phyloP scores from a whole-genome alignment of 2,329 filamentous ascomycete species.

The Diaporthe ampelina region DNA sequence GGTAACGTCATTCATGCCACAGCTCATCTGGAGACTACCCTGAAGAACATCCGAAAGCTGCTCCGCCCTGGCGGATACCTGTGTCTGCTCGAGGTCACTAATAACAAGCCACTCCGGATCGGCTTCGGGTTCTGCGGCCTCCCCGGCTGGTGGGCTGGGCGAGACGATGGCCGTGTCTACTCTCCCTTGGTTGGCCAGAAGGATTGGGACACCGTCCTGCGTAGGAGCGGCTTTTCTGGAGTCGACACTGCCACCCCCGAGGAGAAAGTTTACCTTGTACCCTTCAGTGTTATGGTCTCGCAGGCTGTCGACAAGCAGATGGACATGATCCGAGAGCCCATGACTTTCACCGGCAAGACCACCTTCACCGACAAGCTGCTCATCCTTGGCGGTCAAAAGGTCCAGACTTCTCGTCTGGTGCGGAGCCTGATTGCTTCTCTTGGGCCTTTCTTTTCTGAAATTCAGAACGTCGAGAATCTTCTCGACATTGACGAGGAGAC shows the following conservation, averaged over 20 bases:
- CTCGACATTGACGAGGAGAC: conserved; percentile 25
- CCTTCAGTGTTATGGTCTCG: conserved; percentile 18
- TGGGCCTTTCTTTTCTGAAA: conserved; percentile 33
- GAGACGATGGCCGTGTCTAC: conserved; percentile 21
- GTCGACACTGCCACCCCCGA: conserved; percentile 27
- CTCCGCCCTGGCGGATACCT: conserved; percentile 62
- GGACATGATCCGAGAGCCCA: conserved; percentile 22
- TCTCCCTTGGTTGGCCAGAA: neutral
- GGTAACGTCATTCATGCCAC: conserved; percentile 57
- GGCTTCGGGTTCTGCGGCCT: conserved; percentile 45
- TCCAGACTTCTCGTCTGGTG: conserved; percentile 16
- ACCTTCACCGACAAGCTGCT: conserved; percentile 42
- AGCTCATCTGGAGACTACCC: conserved; percentile 44
- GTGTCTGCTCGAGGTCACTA: conserved; percentile 57
- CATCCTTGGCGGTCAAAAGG: conserved; percentile 43
- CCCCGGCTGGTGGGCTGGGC: conserved; percentile 35
- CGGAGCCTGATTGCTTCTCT: conserved; percentile 33
- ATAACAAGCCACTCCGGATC: conserved; percentile 37
- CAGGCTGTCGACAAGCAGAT: conserved; percentile 37
- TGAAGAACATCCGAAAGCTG: conserved; percentile 52
- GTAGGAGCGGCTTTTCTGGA: conserved; percentile 23
- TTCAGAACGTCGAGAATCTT: conserved; percentile 35
- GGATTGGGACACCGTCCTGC: conserved; percentile 12
- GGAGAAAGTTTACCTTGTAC: conserved; percentile 2
- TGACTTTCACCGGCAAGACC: neutral